Conservation (phyloP, 306 rosid species). For the Myrica gale region DNA sequence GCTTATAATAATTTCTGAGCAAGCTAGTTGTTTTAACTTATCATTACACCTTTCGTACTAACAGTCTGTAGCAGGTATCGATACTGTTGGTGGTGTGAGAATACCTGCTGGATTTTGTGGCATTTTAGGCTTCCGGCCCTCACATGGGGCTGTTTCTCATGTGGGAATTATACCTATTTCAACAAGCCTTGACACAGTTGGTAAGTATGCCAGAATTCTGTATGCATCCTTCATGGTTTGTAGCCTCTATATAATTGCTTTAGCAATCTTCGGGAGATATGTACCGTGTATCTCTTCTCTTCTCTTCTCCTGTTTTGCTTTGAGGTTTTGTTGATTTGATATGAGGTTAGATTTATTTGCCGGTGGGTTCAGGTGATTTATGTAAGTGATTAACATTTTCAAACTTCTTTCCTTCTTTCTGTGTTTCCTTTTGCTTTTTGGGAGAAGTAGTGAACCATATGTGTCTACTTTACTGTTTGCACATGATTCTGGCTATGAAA, state of each 20-base stretch:
- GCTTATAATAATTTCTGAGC: not conserved
- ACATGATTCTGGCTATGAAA: not conserved
- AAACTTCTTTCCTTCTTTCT: not conserved
- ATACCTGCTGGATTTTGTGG: constrained; percentile 95
- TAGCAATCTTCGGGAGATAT: not conserved
- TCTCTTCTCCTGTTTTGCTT: not conserved
- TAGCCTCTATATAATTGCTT: not conserved
- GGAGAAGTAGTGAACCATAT: not conserved
- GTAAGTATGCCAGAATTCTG: constrained; percentile 42
- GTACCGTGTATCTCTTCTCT: not conserved
- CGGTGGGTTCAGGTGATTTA: not conserved
- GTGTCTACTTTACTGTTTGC: not conserved
- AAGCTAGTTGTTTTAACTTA: not conserved
- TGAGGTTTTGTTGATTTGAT: constrained; percentile 3
- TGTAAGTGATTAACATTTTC: not conserved
- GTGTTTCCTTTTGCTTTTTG: not conserved
- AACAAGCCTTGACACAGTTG: constrained; percentile 82
- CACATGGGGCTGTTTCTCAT: constrained; percentile 84
- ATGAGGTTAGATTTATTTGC: not conserved
- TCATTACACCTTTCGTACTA: constrained; percentile 24
- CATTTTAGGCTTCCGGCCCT: constrained; percentile 89
- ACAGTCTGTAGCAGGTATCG: constrained; percentile 56
- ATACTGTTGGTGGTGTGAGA: constrained; percentile 92
- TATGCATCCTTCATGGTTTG: constrained; percentile 5
- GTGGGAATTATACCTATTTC: constrained; percentile 68